Evolutionary conservation across 495 filamentous ascomycete species (phyloP).

Genomic region (Sporormia fimetaria): DNA sequence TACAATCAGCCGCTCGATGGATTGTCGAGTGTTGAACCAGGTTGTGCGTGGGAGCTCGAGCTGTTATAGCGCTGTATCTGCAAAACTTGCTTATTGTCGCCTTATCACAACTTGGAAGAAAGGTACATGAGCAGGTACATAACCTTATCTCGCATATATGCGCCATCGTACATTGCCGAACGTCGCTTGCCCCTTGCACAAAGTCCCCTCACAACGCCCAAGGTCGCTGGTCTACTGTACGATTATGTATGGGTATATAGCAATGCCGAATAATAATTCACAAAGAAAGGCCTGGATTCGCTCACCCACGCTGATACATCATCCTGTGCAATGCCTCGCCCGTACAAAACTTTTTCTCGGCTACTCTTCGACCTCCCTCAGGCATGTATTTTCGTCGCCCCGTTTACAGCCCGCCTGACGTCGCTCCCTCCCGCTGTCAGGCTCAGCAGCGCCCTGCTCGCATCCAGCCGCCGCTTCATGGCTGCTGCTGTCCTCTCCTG

Average conservation of each 20-base stretch:
- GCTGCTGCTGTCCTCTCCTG: constrained; percentile 54
- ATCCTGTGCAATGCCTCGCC: neutral
- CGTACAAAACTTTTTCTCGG: neutral
- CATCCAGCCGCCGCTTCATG: constrained; percentile 47
- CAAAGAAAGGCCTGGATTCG: neutral
- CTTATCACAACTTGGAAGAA: too few species aligned
- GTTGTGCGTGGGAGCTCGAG: too few species aligned
- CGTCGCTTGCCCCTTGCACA: neutral
- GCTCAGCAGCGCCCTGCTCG: constrained; percentile 13
- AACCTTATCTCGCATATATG: neutral
- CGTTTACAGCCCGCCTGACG: constrained; percentile 12
- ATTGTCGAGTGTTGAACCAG: too few species aligned
- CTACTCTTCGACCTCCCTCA: constrained; percentile 1
- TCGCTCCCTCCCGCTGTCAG: constrained; percentile 19
- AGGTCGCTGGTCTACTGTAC: constrained; percentile 1
- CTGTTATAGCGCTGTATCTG: too few species aligned
- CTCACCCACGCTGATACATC: neutral
- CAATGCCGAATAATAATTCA: constrained; percentile 15
- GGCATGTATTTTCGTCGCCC: constrained; percentile 19
- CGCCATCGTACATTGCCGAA: neutral
- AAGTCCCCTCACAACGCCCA: neutral
- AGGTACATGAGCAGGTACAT: too few species aligned
- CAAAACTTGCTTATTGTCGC: too few species aligned
- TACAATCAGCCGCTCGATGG: too few species aligned
- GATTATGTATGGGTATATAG: constrained; percentile 27